phyloP scores from a whole-genome alignment of 176 grass and related monocot species.

The Oryza punctata region DNA sequence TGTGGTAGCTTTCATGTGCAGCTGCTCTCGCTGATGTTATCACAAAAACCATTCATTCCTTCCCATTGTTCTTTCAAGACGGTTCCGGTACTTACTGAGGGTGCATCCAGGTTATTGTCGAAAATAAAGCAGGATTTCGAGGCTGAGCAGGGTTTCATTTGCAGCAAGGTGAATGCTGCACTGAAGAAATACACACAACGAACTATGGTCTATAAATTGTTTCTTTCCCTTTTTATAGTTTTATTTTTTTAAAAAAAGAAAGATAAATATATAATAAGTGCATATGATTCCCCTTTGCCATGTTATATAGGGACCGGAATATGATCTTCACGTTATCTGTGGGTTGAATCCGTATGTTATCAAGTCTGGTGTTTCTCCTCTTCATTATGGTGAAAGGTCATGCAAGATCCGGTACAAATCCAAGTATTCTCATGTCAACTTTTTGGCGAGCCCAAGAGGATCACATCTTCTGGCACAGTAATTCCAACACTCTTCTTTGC shows the following conservation, averaged over 20 bases:
- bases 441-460: no score
- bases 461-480: background rate
- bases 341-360: slow-evolving; percentile 16
- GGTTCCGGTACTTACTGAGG: background rate
- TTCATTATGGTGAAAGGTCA: background rate
- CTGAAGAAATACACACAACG: slow-evolving; percentile 22
- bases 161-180: background rate
- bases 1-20: background rate
- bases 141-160: background rate
- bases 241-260: no score
- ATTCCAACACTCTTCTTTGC: no score
- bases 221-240: background rate
- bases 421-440: no score
- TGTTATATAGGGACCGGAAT: slow-evolving; percentile 27
- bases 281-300: background rate
- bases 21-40: background rate
- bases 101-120: background rate
- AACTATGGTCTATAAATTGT: background rate
- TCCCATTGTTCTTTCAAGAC: background rate
- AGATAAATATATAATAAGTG: background rate
- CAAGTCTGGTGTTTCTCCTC: background rate
- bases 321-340: slow-evolving; percentile 29
- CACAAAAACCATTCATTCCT: background rate
- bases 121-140: background rate
- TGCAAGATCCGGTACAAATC: no score